A percentile compares a stretch with the other conserved stretches of the same genome.
Conservation (phyloP, 169 alveolate genomes). For the Plasmodium coatneyi region DNA sequence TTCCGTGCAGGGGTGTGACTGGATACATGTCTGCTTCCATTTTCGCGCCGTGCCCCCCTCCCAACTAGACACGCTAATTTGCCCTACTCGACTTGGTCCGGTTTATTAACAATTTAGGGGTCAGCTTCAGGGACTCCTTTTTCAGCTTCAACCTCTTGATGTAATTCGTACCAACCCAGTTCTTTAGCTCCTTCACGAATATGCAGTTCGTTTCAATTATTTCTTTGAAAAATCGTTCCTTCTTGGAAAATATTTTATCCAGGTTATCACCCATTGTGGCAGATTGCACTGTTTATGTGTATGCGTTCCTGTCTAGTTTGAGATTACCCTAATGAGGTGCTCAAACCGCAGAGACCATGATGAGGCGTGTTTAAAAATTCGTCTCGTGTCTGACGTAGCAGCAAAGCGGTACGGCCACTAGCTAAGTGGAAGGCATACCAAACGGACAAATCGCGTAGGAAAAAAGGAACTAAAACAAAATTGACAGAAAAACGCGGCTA, state of each 20-base stretch:
- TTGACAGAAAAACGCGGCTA: neutral
- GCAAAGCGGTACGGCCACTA: neutral
- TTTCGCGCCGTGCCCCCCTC: neutral
- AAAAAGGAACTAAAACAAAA: constrained; percentile 2
- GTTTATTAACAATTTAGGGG: constrained; percentile 64
- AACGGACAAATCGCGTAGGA: neutral
- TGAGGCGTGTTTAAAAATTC: neutral
- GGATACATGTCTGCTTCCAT: neutral
- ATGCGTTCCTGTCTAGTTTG: neutral
- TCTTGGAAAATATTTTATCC: constrained; percentile 47
- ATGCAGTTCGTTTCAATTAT: constrained; percentile 56
- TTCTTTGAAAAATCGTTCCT: constrained; percentile 57
- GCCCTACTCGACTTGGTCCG: constrained; percentile 35
- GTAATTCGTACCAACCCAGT: constrained; percentile 62
- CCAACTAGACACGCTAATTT: neutral
- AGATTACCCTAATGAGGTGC: neutral
- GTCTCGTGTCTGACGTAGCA: neutral
- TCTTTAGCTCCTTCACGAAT: constrained; percentile 22
- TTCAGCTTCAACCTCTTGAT: constrained; percentile 27
- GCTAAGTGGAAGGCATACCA: neutral
- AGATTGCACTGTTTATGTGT: neutral
- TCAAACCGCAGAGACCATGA: neutral
- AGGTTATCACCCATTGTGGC: constrained; percentile 27
- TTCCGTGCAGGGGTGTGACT: neutral
- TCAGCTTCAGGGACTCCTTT: constrained; percentile 22